Evolutionary conservation across 2,329 filamentous ascomycete genomes (phyloP).

Genomic region (Pseudocercospora vitis): DNA sequence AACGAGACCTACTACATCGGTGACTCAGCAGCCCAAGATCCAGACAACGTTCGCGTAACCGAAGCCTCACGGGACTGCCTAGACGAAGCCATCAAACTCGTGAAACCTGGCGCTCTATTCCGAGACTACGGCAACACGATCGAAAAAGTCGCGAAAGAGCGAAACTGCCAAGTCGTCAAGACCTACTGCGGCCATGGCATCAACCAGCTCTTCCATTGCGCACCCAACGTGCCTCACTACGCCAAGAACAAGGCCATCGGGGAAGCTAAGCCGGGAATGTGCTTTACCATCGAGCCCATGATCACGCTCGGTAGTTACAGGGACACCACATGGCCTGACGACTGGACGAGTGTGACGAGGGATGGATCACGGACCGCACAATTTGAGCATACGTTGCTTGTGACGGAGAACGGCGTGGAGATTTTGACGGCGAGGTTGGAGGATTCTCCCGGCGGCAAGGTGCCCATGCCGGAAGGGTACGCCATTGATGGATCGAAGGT

Average conservation of each 20-base stretch:
- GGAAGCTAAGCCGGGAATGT: conserved; percentile 92
- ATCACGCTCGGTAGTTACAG: conserved; percentile 86
- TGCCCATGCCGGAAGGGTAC: conserved; percentile 30
- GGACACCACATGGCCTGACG: conserved; percentile 96
- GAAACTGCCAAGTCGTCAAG: conserved; percentile 85
- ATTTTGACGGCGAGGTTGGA: conserved; percentile 71
- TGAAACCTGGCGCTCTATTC: conserved; percentile 91
- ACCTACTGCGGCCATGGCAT: conserved; percentile 97
- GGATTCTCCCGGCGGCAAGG: conserved; percentile 69
- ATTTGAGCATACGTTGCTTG: conserved; percentile 84
- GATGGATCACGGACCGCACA: conserved; percentile 90
- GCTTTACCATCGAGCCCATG: conserved; percentile 99
- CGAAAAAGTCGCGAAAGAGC: conserved; percentile 87
- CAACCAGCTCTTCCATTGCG: conserved; percentile 88
- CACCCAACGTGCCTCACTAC: conserved; percentile 94
- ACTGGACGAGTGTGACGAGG: conserved; percentile 94
- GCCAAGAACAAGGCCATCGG: conserved; percentile 98
- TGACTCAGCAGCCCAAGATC: conserved; percentile 77
- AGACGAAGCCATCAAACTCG: conserved; percentile 83
- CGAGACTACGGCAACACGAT: conserved; percentile 92
- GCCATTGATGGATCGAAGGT: conserved; percentile 18
- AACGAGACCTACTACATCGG: conserved; percentile 99
- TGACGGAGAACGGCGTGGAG: conserved; percentile 80
- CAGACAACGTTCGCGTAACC: conserved; percentile 84
- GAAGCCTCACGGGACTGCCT: conserved; percentile 88